A percentile compares a stretch with the other conserved stretches of the same genome.
phyloP scores from a whole-genome alignment of 495 filamentous ascomycete genomes.

The Neurospora sp. region DNA sequence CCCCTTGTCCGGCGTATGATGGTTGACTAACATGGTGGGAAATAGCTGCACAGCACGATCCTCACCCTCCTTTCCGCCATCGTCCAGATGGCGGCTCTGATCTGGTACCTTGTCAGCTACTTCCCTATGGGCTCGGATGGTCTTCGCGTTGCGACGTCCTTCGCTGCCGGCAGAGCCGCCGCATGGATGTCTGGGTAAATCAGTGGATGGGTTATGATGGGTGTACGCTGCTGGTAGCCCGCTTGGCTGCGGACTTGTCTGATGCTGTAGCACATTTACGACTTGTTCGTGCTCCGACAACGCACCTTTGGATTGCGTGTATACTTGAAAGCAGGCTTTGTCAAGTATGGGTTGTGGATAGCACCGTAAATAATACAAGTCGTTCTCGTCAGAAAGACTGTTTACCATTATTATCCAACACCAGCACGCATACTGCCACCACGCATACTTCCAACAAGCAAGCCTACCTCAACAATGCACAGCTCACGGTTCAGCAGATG shows the following conservation, averaged over 20 bases:
- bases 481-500: neutral
- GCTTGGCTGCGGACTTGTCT: neutral
- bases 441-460: neutral
- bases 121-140: conserved; percentile 94
- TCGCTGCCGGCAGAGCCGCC: conserved; percentile 73
- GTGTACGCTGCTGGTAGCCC: neutral
- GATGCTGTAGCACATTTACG: neutral
- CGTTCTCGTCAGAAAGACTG: neutral
- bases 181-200: conserved; percentile 80
- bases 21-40: conserved; percentile 11
- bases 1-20: neutral
- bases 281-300: neutral
- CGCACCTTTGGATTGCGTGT: neutral
- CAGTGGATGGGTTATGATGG: neutral
- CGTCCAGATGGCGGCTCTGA: conserved; percentile 66
- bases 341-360: neutral
- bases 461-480: neutral
- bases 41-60: conserved; percentile 64
- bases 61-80: conserved; percentile 78
- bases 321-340: neutral
- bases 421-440: too few species aligned
- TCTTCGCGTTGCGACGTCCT: conserved; percentile 72
- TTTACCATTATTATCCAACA: neutral
- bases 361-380: neutral
- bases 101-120: conserved; percentile 96